Conservation (phyloP, 2,329 filamentous ascomycete genomes). For the Pestalotiopsis sp. region DNA sequence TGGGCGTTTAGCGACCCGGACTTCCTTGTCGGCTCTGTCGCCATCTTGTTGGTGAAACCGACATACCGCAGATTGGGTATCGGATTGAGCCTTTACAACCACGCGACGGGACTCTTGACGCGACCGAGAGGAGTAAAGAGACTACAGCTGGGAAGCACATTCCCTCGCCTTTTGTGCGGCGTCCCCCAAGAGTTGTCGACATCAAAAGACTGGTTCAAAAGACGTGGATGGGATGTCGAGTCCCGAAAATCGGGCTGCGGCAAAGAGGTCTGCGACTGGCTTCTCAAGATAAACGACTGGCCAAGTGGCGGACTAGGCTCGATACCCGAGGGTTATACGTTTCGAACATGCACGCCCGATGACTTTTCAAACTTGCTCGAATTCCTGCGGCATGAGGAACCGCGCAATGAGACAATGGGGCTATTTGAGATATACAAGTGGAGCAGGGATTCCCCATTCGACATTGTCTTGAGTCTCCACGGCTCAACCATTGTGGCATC, state of each 20-base stretch:
- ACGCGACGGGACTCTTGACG: slow-evolving; percentile 51
- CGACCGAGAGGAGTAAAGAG: slow-evolving; percentile 54
- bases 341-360: slow-evolving; percentile 45
- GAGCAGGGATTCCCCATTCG: slow-evolving; percentile 49
- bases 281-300: slow-evolving; percentile 55
- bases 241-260: slow-evolving; percentile 47
- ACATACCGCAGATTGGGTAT: slow-evolving; percentile 52
- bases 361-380: slow-evolving; percentile 51
- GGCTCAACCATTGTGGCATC: slow-evolving; percentile 51
- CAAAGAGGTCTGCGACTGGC: slow-evolving; percentile 54
- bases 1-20: slow-evolving; percentile 56
- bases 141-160: slow-evolving; percentile 60
- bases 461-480: slow-evolving; percentile 57
- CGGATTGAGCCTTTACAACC: slow-evolving; percentile 54
- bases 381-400: slow-evolving; percentile 52
- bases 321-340: slow-evolving; percentile 40
- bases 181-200: slow-evolving; percentile 43
- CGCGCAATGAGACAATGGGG: slow-evolving; percentile 50
- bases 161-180: slow-evolving; percentile 60
- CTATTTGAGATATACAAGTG: slow-evolving; percentile 63
- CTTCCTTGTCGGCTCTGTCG: slow-evolving; percentile 57
- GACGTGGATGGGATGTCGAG: slow-evolving; percentile 55
- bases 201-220: slow-evolving; percentile 54
- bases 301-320: slow-evolving; percentile 40
- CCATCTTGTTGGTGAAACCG: slow-evolving; percentile 54